Evolutionary conservation across 441 rosid species (phyloP), one percentile per base, ranked within the genome.

Genomic region (Brassica balearica): DNA sequence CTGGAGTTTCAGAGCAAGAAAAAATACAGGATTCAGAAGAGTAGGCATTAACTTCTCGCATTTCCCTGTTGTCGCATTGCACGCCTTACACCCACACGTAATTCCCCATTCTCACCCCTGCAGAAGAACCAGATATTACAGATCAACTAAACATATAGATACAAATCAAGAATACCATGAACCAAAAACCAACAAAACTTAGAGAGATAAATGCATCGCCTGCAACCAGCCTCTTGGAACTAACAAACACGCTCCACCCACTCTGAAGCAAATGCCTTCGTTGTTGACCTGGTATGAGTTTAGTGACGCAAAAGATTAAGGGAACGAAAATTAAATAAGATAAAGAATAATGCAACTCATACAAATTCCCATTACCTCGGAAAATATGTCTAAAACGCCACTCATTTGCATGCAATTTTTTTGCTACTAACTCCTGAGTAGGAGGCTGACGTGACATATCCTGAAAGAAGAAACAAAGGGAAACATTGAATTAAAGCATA

Each of bases 401-500:
- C 76, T 92, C 96, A 80, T 69, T 92, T 79, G 89, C 84, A 81
- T 96, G 99, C 86, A 96, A 89, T 86, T 96, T 98, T 78, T 94
- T 96, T 10, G 99, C 97, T 71, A 78, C 89, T 90, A 96, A 74
- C 85, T 96, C 99, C 82, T 93, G 99, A 0, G 98, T 96, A 0
- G 99, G 99, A 70, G 99, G 98, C 71, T 96, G 99, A 78, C 89
- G 87, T 5, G 97, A 87, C 99, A 96, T 96, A 77, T 96, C 99
- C 99, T 96, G 88, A 71, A 17, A 73, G 14, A 55, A 11, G 70
- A 70, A 72, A 67, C 53, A 79, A 14, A 27, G 32, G 32, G 32
- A 27, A 27, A 27, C 32, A 27, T 27, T 27, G 32, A 27, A 27
- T 27, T 27, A 27, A 27, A 27, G 32, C 32, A 27, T 27, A 27